Evolutionary conservation across 805 yeast species (phyloP), one percentile per base, ranked within the genome.

Genomic region (Debaryomyces prosopidis): DNA sequence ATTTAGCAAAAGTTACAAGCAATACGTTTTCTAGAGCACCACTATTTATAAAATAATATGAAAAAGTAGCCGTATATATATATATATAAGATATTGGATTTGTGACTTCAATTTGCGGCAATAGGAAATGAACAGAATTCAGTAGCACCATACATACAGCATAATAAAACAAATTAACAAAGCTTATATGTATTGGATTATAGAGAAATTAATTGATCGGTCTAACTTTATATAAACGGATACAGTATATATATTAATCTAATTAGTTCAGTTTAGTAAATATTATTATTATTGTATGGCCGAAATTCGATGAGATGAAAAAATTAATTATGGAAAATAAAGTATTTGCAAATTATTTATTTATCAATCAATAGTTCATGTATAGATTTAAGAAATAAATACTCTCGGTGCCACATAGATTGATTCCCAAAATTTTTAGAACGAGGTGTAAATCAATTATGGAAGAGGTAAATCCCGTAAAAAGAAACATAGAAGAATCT

Each of bases 321-420:
- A 26, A 27, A 23, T 17, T n/a, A 15, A 12, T 12, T 14, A 8
- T 6, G 28, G 18, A 30, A 43, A 19, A 36, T 30, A 16, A 30
- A 43, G 19, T 15, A 15, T 14, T 15, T 14, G 10, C 17, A 19
- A 12, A 35, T 9, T 36, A 15, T 34, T 9, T 36, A 15, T 34
- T 10, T 35, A 20, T 18, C 11, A 28, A 11, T 27, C 19, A 26
- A 20, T 27, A 36, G 23, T 38, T 28, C 40, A 43, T 43, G 47
- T 36, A 37, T 32, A 31, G 27, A 28, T 8, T 45, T 39, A 43
- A 31, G 15, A 42, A 47, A 40, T 52, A 49, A 54, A 54, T 50
- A 50, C 38, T 43, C 6, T 26, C 23, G 23, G 30, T 46, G 38
- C 32, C 44, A 19, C 26, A 23, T 19, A 42, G 46, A 44, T 33